These are phyloP conservation scores for Cordyceps javanica DNA, from an alignment of 2,329 filamentous ascomycete genomes.

Conservation along the genomic window DNA sequence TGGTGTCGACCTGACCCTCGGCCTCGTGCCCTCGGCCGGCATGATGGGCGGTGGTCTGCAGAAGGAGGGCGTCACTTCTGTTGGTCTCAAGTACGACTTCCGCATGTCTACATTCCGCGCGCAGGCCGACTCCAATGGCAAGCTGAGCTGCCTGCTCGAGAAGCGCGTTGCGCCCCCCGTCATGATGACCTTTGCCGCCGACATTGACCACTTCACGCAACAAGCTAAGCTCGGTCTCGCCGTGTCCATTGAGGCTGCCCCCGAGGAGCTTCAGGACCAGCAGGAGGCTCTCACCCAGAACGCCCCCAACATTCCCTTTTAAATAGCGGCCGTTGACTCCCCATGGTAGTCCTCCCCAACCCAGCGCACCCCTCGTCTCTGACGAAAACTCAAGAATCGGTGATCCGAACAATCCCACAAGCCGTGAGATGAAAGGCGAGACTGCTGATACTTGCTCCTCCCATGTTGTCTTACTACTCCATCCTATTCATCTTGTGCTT, in stretches of 20 bases:
- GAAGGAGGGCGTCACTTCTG: constrained; percentile 84
- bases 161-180: constrained; percentile 93
- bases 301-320: constrained; percentile 59
- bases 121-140: constrained; percentile 91
- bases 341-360: background rate
- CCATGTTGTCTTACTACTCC: constrained; percentile 9
- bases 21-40: constrained; percentile 61
- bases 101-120: constrained; percentile 90
- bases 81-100: constrained; percentile 98
- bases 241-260: constrained; percentile 81
- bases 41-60: constrained; percentile 69
- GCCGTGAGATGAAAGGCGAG: constrained; percentile 3
- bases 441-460: background rate
- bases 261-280: constrained; percentile 82
- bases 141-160: constrained; percentile 86
- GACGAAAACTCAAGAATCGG: background rate
- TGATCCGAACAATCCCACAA: background rate
- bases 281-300: constrained; percentile 55
- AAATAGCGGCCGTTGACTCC: constrained; percentile 26
- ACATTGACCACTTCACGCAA: constrained; percentile 96
- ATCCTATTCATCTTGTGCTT: constrained; percentile 7
- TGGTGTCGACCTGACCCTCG: constrained; percentile 88
- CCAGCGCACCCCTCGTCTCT: constrained; percentile 4
- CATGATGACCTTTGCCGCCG: constrained; percentile 88
- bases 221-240: constrained; percentile 90